Base-by-base conservation (phyloP, 305 asterid genomes). In the Fraxinus sp. region DNA sequence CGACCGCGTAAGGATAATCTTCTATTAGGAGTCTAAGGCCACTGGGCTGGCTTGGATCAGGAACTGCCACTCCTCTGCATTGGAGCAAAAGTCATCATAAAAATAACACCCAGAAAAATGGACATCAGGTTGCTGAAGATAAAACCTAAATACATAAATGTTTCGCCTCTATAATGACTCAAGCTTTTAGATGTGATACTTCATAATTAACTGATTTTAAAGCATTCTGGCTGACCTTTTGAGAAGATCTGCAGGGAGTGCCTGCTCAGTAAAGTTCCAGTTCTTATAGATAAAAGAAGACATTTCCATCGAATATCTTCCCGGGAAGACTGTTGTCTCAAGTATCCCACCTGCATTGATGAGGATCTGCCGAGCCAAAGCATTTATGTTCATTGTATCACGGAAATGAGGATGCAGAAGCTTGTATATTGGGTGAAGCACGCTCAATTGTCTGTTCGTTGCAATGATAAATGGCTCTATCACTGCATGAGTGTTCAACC, bases 1-100 rank as follows among this genome's bases (percentile, higher is more conserved):
- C 99, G 0, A 91, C 97, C 0, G 99, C 99, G 14, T 81, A 96
- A 18, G 99, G 99, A 68, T 96, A 96, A 80, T 96, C 99, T 46
- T 92, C 93, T 18, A 96, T 94, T 30, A 94, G 82, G 49, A 96
- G 97, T 39, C 75, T 85, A 33, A 96, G 85, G 74, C 97, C 97
- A 36, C 89, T 86, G 73, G 97, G 97, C 82, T 91, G 82, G 82
- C 86, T 89, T 14, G 92, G 74, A 83, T 94, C 98, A 11, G 79
- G 80, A 64, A 91, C 90, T 7, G 99, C 99, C 87, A 96, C 82
- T 85, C 99, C 99, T 86, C 99, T 96, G 88, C 68, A 85, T 26
- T 62, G 70, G 78, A 80, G 18, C 35, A 26, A 66, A 52, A 66
- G 7, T 7, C 24, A 22, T 22, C 24, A 22, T 22, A 22, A 22